phyloP scores from a whole-genome alignment of 352 stramenopile species.

The Phytophthora agathidicida region DNA sequence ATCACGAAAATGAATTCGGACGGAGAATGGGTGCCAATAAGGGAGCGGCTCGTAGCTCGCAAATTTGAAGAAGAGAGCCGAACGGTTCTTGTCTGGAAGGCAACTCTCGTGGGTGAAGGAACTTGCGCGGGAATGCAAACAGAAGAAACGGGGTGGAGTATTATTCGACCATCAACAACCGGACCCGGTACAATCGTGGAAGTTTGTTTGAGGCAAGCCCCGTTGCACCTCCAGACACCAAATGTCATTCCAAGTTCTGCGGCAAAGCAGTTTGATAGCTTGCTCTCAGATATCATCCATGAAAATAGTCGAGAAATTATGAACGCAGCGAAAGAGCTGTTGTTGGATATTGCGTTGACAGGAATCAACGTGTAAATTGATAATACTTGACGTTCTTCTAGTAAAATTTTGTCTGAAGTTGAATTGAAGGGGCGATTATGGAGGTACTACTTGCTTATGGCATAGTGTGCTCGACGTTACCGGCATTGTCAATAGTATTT shows the following conservation, averaged over 20 bases:
- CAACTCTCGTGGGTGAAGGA: conserved; percentile 1
- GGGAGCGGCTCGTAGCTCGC: not conserved
- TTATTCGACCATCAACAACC: not conserved
- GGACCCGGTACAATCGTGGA: not conserved
- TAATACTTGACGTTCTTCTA: too few species aligned
- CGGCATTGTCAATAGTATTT: too few species aligned
- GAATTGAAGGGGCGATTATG: too few species aligned
- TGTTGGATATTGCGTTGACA: not conserved
- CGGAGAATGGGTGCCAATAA: not conserved
- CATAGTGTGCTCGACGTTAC: too few species aligned
- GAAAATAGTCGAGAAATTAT: not conserved
- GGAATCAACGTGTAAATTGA: too few species aligned
- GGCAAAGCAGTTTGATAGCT: not conserved
- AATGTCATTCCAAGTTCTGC: not conserved
- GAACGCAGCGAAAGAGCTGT: not conserved
- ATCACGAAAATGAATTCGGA: not conserved
- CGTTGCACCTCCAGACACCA: conserved; percentile 4
- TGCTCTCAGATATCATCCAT: not conserved
- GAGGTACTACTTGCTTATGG: too few species aligned
- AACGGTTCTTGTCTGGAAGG: not conserved
- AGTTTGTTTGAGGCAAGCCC: not conserved
- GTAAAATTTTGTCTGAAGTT: too few species aligned
- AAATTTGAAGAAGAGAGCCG: not conserved
- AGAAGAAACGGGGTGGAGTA: conserved; percentile 1
- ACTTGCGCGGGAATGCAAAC: not conserved